Evolutionary conservation across 768 basidiomycete genomes (phyloP).

Genomic region (Hypholoma fasciculare): DNA sequence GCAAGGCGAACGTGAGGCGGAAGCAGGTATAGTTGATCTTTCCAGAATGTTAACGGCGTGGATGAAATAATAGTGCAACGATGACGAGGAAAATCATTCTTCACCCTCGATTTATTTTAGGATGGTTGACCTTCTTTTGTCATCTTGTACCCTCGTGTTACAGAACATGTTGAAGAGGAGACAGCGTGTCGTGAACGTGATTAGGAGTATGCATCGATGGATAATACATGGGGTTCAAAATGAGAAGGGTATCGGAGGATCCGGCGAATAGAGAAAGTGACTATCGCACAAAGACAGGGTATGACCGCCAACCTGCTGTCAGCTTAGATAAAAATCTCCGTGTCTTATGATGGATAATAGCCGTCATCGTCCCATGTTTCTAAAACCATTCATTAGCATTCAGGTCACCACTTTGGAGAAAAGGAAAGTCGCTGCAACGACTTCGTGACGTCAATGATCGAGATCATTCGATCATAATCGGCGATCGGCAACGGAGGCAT

Average conservation of each 20-base stretch:
- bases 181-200: background rate
- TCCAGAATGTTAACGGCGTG: background rate
- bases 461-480: background rate
- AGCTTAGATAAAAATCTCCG: background rate
- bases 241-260: background rate
- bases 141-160: background rate
- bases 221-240: background rate
- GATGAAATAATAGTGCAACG: background rate
- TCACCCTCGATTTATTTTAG: background rate
- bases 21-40: background rate
- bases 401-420: background rate
- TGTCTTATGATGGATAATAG: constrained; percentile 20
- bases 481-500: background rate
- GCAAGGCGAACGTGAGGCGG: background rate
- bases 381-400: constrained; percentile 10
- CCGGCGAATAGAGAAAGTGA: background rate
- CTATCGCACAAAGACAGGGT: background rate
- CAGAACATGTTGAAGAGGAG: background rate
- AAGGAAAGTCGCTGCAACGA: background rate
- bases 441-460: constrained; percentile 3
- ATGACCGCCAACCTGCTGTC: background rate
- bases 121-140: background rate
- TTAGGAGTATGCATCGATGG: background rate
- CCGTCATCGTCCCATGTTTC: constrained; percentile 34
- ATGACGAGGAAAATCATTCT: background rate